A percentile compares a stretch with the other conserved stretches of the same genome.
Evolutionary conservation across 805 yeast genomes (phyloP).

Genomic region (Candida oleophila): DNA sequence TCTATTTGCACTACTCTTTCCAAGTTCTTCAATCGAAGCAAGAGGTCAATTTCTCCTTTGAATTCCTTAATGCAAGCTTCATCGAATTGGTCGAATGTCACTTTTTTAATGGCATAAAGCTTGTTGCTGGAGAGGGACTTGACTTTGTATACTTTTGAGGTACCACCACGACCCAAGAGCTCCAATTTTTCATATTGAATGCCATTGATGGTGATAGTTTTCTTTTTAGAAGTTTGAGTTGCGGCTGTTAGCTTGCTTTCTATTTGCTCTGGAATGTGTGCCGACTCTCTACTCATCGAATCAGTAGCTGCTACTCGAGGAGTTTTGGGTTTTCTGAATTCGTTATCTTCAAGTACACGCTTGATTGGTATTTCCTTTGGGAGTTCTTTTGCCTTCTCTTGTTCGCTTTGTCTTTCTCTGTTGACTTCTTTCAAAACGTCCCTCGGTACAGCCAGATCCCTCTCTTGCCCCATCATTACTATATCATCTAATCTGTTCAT

Average conservation of each 20-base stretch:
- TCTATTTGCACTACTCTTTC: slow-evolving; percentile 75
- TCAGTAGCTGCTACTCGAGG: slow-evolving; percentile 12
- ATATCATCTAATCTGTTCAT: slow-evolving; percentile 4
- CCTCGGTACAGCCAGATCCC: background rate
- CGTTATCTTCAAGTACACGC: slow-evolving; percentile 12
- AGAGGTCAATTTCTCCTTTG: slow-evolving; percentile 84
- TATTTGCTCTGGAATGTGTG: background rate
- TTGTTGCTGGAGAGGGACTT: slow-evolving; percentile 51
- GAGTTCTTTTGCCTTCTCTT: background rate
- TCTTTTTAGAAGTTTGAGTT: slow-evolving; percentile 15
- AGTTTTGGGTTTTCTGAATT: slow-evolving; percentile 34
- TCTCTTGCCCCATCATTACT: background rate
- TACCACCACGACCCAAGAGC: slow-evolving; percentile 85
- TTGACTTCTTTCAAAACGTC: background rate
- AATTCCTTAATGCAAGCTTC: slow-evolving; percentile 71
- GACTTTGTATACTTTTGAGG: slow-evolving; percentile 86
- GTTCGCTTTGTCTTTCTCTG: slow-evolving; percentile 1
- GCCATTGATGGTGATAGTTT: slow-evolving; percentile 47
- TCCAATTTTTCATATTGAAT: slow-evolving; percentile 72
- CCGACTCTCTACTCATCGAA: background rate
- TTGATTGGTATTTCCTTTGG: slow-evolving; percentile 14
- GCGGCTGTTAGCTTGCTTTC: slow-evolving; percentile 3
- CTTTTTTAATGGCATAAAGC: slow-evolving; percentile 77
- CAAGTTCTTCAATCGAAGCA: slow-evolving; percentile 55
- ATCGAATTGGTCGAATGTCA: slow-evolving; percentile 78